Evolutionary conservation across 345 rosid genomes (phyloP).

Genomic region (Arabis hirsuta): DNA sequence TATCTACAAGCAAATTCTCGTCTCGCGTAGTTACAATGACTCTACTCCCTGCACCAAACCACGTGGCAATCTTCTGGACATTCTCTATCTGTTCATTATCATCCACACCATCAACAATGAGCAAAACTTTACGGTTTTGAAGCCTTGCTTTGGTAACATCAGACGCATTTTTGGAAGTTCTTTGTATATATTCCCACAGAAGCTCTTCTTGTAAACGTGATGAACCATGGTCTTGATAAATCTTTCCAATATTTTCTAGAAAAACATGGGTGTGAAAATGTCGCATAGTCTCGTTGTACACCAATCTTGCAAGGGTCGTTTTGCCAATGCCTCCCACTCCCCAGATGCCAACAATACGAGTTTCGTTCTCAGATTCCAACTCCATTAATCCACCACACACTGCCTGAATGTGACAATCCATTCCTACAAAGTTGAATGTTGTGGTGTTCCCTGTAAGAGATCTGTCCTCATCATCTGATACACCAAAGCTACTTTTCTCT

Average conservation of each 20-base stretch:
- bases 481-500: neutral
- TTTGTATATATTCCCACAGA: neutral
- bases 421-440: neutral
- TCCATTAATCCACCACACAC: neutral
- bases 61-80: neutral
- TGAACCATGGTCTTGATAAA: neutral
- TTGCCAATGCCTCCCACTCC: neutral
- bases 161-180: neutral
- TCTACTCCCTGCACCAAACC: slow-evolving; percentile 14
- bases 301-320: neutral
- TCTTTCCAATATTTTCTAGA: neutral
- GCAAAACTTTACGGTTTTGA: neutral
- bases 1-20: slow-evolving; percentile 2
- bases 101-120: slow-evolving; percentile 14
- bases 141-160: neutral
- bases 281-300: neutral
- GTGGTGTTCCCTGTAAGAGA: neutral
- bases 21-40: neutral
- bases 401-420: neutral
- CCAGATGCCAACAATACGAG: neutral
- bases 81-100: neutral
- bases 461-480: neutral
- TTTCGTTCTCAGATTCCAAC: neutral
- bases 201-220: neutral
- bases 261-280: neutral